phyloP scores from a whole-genome alignment of 768 basidiomycete species.

The Cystofilobasidium capitatum region DNA sequence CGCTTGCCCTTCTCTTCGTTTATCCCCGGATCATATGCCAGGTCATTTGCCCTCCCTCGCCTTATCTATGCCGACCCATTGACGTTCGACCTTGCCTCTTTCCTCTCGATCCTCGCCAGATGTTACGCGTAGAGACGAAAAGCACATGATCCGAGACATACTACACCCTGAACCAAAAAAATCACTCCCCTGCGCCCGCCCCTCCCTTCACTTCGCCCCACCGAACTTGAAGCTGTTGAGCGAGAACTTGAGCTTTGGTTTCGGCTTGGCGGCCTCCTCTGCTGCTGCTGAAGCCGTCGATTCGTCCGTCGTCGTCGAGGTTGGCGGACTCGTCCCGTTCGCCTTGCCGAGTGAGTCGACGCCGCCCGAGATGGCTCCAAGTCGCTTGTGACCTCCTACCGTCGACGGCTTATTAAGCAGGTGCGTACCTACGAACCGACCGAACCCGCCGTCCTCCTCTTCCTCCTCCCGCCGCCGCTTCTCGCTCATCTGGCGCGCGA shows the following conservation, averaged over 20 bases:
- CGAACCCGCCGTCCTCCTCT: constrained; percentile 45
- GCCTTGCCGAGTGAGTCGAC: neutral
- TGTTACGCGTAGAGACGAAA: no score
- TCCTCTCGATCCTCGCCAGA: no score
- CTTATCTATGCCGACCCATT: no score
- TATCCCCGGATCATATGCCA: no score
- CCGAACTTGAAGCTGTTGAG: constrained; percentile 20
- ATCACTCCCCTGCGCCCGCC: neutral
- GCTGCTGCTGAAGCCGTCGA: neutral
- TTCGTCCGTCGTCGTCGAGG: neutral
- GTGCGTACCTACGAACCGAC: constrained; percentile 7
- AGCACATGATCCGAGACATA: no score
- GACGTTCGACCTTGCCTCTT: no score
- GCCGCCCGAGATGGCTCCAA: neutral
- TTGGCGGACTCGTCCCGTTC: neutral
- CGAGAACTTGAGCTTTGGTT: constrained; percentile 18
- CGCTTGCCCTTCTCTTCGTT: no score
- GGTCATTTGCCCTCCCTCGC: no score
- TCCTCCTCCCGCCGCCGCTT: constrained; percentile 60
- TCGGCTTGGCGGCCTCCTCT: neutral
- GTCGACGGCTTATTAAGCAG: neutral
- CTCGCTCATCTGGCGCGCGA: constrained; percentile 50
- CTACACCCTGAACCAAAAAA: neutral
- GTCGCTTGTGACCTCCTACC: neutral
- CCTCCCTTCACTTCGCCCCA: neutral